These are phyloP conservation scores for Talaromyces atroroseus DNA, from an alignment of 2,329 filamentous ascomycete species.

Conservation along the genomic window DNA sequence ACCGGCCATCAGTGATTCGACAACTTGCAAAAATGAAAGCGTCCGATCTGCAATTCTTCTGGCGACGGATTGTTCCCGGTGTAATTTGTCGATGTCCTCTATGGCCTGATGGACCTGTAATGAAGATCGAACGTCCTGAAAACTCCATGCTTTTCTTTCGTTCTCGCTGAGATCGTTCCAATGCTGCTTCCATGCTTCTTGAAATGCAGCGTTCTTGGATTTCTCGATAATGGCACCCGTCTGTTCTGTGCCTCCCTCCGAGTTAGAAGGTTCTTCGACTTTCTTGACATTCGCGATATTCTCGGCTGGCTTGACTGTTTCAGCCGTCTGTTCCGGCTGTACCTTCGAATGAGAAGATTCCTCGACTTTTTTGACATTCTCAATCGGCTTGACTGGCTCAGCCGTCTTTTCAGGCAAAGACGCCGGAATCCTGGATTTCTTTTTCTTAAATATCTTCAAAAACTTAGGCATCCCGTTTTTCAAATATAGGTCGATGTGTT, in stretches of 20 bases:
- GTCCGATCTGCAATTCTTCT: conserved; percentile 3
- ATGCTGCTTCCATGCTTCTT: conserved; percentile 14
- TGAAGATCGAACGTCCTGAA: neutral
- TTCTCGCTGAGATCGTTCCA: conserved; percentile 6
- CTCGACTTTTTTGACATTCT: neutral
- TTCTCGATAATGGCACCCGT: neutral
- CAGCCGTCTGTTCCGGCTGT: neutral
- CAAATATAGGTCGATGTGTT: neutral
- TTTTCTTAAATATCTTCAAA: conserved; percentile 8
- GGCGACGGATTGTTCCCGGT: neutral
- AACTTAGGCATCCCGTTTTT: conserved; percentile 2
- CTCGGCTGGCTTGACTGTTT: neutral
- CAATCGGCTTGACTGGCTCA: neutral
- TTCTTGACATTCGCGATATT: too few species aligned
- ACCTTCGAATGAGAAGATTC: neutral
- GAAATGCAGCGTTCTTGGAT: conserved; percentile 12
- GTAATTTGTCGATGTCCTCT: conserved; percentile 5
- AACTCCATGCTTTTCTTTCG: conserved; percentile 11
- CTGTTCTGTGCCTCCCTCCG: neutral
- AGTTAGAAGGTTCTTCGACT: neutral
- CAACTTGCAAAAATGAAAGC: conserved; percentile 1
- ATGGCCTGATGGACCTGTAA: conserved; percentile 4
- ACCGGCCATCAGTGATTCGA: conserved; percentile 11
- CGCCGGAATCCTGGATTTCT: neutral
- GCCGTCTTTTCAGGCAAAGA: neutral